Base-by-base conservation (phyloP, 495 filamentous ascomycete genomes). In the Rostrohypoxylon terebratum region DNA sequence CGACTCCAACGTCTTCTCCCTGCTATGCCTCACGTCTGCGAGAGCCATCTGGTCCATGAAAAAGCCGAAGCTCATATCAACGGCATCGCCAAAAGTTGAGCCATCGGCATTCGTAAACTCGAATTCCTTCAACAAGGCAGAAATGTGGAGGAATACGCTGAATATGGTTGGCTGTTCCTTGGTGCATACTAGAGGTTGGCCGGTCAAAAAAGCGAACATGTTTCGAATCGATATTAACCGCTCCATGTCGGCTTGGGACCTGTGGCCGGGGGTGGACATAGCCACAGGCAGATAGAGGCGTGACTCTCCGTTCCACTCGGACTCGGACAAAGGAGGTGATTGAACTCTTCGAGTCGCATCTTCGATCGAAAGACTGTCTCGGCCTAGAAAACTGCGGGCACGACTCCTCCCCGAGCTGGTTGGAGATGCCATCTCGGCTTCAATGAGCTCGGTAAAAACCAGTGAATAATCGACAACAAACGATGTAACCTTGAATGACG, bases 1-100 rank as follows among this genome's bases (percentile, higher is more conserved):
- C 0, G 90, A 93, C 79, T 99, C 94, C 45, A 98, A 87, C 2
- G 93, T 97, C 82, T 96, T 96, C 76, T 97, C 94, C 9, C 92
- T 86, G 78, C 93, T 96, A 59, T 86, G 81, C 45, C 93, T 86
- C 33, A 97, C 90, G 80, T 98, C 95, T 14, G 87, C 92, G 45
- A 98, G 79, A 31, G 82, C 83, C 47, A 94, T 83, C 78, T 95
- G 89, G 42, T 94, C 89, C 21, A 95, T 85, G 73, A 92, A 94
- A 69, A 88, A 86, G 61, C 90, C 84, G 74, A 98, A 96, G 75
- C 90, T 91, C 2, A 85, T 84, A 31, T 90, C 88, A 4, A 90
- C 93, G 0, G 80, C 88, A 72, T 94, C 93, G 58, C 94, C 94
- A 78, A 88, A 95, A 6, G 91, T 93, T 20, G 91, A 91, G 0